phyloP scores from a whole-genome alignment of 805 yeast species.

The Hanseniaspora singularis region DNA sequence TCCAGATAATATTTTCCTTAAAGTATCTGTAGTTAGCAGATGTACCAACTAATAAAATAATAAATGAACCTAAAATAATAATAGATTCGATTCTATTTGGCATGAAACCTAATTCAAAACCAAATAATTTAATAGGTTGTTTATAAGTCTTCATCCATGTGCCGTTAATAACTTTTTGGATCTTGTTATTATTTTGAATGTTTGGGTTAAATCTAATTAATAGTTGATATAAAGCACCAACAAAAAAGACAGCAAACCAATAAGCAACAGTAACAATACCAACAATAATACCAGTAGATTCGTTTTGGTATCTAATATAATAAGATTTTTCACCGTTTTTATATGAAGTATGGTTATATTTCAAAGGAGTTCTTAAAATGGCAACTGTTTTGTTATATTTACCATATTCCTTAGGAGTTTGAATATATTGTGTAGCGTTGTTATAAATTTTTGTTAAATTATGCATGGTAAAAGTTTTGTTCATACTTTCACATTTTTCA shows the following conservation, averaged over 20 bases:
- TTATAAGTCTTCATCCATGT: constrained; percentile 23
- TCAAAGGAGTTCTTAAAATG: constrained; percentile 20
- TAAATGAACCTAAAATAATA: constrained; percentile 13
- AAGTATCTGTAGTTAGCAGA: constrained; percentile 17
- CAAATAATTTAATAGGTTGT: constrained; percentile 30
- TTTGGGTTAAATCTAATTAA: neutral
- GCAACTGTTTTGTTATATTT: constrained; percentile 30
- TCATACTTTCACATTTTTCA: constrained; percentile 23
- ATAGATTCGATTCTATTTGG: constrained; percentile 15
- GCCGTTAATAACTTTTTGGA: neutral
- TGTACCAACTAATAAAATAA: constrained; percentile 12
- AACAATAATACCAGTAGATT: constrained; percentile 34
- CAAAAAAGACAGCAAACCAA: constrained; percentile 37
- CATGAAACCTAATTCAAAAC: constrained; percentile 18
- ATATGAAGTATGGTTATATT: constrained; percentile 5
- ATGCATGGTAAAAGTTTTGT: constrained; percentile 29
- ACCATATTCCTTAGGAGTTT: constrained; percentile 20
- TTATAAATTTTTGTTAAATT: constrained; percentile 30
- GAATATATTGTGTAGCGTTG: constrained; percentile 36
- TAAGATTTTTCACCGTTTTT: neutral
- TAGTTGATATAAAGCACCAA: constrained; percentile 29
- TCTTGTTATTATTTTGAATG: neutral
- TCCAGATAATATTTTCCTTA: constrained; percentile 12
- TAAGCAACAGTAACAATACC: constrained; percentile 39
- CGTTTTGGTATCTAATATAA: constrained; percentile 7